Evolutionary conservation across 768 basidiomycete species (phyloP), one percentile per base, ranked within the genome.

Genomic region (Lenzites betulinus): DNA sequence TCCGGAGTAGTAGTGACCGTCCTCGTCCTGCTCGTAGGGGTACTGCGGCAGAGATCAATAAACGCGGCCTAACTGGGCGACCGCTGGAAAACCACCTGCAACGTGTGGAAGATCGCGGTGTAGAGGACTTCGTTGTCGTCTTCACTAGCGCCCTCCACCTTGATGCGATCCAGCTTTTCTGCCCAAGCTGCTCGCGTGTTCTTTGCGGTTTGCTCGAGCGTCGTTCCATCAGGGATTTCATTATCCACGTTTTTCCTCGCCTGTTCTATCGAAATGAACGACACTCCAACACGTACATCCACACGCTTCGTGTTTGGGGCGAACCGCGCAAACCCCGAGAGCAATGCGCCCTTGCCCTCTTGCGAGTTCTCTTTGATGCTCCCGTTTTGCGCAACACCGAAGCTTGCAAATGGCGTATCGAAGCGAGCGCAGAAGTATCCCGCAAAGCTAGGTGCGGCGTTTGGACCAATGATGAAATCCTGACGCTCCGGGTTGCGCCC

Each of bases 11-110:
- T 93, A 92, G 7, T 67, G 69, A 3, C 82, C 82, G 39, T 80
- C 75, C 69, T 93, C 91, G 62, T 80, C 77, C 60, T 89, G 83
- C 67, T 92, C 90, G 65, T 87, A 88, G 0, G 92, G 92, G 64
- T 90, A 92, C 84, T 92, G 71, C 0, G 15, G 11, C 23, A 22
- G 25, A 47, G 6, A 26, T 47, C 23, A 47, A 12, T 67, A 16
- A n/a, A 20, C 9, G 6, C 13, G 55, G 23, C 39, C 25, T 52
- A 25, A n/a, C 20, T n/a, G 5, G 16, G 18, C 30, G 30, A 11
- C 30, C 30, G 43, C 36, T 48, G 23, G 41, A 36, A 58, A 64
- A 63, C 11, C 39, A 84, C 85, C 74, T 86, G 85, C 4, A 88
- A 73, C 0, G 85, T 78, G 70, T 86, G 87, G 53, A 82, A 87